Evolutionary conservation across 2,329 filamentous ascomycete species (phyloP).

Genomic region (Scedosporium aurantiacum): DNA sequence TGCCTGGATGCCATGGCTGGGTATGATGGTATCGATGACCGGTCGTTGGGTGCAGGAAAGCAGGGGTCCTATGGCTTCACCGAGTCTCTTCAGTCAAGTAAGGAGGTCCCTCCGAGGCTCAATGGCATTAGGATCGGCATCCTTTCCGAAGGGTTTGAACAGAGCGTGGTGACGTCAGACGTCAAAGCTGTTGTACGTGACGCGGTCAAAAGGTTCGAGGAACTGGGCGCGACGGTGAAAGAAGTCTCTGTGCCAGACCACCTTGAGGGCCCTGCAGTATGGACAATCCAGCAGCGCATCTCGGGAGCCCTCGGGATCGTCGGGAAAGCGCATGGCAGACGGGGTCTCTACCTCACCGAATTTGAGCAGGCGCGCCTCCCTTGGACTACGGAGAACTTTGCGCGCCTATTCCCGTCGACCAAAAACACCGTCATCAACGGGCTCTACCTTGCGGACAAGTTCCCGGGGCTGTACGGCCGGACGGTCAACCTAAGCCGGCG

Average conservation of each 20-base stretch:
- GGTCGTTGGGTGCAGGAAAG: conserved; percentile 22
- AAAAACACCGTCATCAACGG: conserved; percentile 45
- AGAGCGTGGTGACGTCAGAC: conserved; percentile 23
- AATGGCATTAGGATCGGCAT: conserved; percentile 28
- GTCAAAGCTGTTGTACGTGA: conserved; percentile 29
- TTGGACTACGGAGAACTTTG: conserved; percentile 35
- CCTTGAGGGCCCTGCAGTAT: conserved; percentile 34
- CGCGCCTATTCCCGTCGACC: conserved; percentile 38
- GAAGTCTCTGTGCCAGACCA: conserved; percentile 40
- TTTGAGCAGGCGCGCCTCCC: conserved; percentile 36
- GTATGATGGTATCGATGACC: conserved; percentile 36
- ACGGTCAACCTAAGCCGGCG: conserved; percentile 35
- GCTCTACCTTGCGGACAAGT: conserved; percentile 30
- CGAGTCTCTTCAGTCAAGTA: conserved; percentile 11
- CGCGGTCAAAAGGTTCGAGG: conserved; percentile 27
- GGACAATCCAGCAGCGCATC: conserved; percentile 37
- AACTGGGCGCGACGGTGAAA: conserved; percentile 36
- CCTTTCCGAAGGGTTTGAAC: conserved; percentile 32
- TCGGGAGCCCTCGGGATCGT: conserved; percentile 30
- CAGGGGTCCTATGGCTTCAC: conserved; percentile 18
- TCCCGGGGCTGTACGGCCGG: conserved; percentile 36
- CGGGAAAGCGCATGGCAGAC: conserved; percentile 31
- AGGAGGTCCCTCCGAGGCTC: conserved; percentile 9
- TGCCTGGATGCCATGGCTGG: conserved; percentile 35
- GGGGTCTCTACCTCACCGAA: conserved; percentile 37